A percentile compares a stretch with the other conserved stretches of the same genome.
Conservation (phyloP, 1,284 basidiomycete species). For the Pseudozyma hubeiensis region DNA sequence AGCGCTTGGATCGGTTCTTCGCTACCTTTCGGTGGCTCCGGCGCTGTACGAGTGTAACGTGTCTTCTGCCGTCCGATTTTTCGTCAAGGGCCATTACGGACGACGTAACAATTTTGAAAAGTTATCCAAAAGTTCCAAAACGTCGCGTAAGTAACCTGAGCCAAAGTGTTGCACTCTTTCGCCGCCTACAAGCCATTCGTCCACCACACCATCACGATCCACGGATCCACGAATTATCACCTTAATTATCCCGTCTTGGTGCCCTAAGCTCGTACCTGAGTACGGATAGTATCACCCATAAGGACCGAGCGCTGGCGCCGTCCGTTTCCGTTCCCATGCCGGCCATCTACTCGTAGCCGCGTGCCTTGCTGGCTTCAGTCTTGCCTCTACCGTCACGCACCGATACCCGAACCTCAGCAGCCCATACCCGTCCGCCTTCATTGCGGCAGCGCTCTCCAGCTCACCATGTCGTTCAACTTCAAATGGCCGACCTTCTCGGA, state of each 20-base stretch:
- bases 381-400: background rate
- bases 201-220: background rate
- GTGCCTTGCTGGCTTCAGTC: slow-evolving; percentile 9
- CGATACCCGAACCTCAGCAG: slow-evolving; percentile 3
- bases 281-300: background rate
- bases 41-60: slow-evolving; percentile 1
- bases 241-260: background rate
- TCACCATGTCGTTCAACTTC: slow-evolving; percentile 92
- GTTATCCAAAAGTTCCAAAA: background rate
- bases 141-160: background rate
- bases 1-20: slow-evolving; percentile 13
- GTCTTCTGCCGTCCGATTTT: no score
- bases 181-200: background rate
- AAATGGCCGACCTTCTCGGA: slow-evolving; percentile 91
- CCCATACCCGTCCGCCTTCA: background rate
- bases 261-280: background rate
- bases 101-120: background rate
- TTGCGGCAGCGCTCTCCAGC: no score
- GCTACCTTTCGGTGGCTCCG: background rate
- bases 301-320: slow-evolving; percentile 35
- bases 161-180: slow-evolving; percentile 8
- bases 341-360: slow-evolving; percentile 10
- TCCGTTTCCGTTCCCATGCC: slow-evolving; percentile 17
- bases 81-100: no score
- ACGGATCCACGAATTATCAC: no score